These are phyloP conservation scores for Triticum turgidum DNA, from an alignment of 176 grass and related monocot species.

Conservation along the genomic window DNA sequence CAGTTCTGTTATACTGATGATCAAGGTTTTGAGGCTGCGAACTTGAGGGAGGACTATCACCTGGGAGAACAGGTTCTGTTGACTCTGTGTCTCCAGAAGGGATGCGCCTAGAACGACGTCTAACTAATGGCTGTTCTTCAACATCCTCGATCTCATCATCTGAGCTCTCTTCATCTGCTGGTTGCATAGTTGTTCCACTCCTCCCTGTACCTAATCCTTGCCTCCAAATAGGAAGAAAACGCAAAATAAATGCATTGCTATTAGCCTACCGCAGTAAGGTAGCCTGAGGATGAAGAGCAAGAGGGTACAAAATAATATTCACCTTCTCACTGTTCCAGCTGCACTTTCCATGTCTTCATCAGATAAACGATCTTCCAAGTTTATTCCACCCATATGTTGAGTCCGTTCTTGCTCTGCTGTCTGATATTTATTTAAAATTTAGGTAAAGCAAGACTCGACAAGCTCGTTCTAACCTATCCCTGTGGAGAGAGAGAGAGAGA, in stretches of 20 bases:
- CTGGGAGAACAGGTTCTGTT: constrained; percentile 22
- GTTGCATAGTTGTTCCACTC: constrained; percentile 54
- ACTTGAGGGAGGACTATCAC: constrained; percentile 42
- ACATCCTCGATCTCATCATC: constrained; percentile 76
- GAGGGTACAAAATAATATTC: constrained; percentile 45
- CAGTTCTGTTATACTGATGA: constrained; percentile 39
- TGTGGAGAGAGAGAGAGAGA: neutral
- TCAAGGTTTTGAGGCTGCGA: constrained; percentile 31
- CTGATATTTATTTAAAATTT: constrained; percentile 35
- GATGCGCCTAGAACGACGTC: constrained; percentile 53
- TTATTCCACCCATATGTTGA: constrained; percentile 33
- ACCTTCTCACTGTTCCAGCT: constrained; percentile 56
- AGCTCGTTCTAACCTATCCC: constrained; percentile 26
- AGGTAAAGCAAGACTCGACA: constrained; percentile 17
- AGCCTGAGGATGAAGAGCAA: constrained; percentile 23
- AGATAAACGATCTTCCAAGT: constrained; percentile 46
- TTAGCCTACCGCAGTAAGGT: neutral
- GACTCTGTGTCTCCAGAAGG: constrained; percentile 48
- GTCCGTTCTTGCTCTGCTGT: constrained; percentile 40
- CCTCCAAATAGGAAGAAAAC: constrained; percentile 49
- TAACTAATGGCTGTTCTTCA: constrained; percentile 73
- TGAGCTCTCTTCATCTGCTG: constrained; percentile 42
- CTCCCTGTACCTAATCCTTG: constrained; percentile 56
- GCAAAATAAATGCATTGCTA: constrained; percentile 27
- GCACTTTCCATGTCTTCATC: constrained; percentile 32